phyloP scores from a whole-genome alignment of 2,329 filamentous ascomycete genomes.

The Sporothrix euskadiensis region DNA sequence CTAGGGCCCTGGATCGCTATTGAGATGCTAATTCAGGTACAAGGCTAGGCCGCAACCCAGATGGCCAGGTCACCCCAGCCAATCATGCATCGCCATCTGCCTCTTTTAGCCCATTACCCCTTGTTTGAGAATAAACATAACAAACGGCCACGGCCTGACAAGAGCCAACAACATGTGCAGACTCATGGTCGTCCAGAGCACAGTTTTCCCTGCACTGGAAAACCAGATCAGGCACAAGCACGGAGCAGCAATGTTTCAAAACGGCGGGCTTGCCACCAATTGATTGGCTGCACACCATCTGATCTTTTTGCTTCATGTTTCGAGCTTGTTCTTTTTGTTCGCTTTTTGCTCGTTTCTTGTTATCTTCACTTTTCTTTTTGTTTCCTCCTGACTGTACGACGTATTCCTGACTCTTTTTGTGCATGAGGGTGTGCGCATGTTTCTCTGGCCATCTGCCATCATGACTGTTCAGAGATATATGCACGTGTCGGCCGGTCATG shows the following conservation, averaged over 20 bases:
- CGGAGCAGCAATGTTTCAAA: conserved; percentile 21
- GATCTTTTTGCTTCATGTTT: conserved; percentile 20
- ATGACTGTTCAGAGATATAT: not conserved
- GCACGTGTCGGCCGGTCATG: not conserved
- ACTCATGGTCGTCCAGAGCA: not conserved
- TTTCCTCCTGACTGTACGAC: too few species aligned
- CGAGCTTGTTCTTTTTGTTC: not conserved
- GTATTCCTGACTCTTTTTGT: not conserved
- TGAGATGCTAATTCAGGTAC: not conserved
- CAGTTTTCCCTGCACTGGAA: not conserved
- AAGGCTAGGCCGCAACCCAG: not conserved
- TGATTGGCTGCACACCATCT: conserved; percentile 23
- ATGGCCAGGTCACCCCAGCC: not conserved
- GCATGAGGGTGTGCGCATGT: not conserved
- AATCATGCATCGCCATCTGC: not conserved
- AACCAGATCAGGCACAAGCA: not conserved
- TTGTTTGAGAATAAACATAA: conserved; percentile 17
- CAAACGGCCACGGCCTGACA: conserved; percentile 17
- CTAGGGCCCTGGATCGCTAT: not conserved
- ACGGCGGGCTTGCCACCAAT: not conserved
- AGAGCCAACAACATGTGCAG: not conserved
- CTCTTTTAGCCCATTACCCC: not conserved
- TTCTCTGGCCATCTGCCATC: not conserved
- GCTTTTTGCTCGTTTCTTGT: too few species aligned
- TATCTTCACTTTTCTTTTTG: too few species aligned